These are phyloP conservation scores for Hordeum vulgare DNA, from an alignment of 176 grass and related monocot genomes.

Conservation along the genomic window MorexV3_pseudomolecules_assembly NC_058522.1:211508253-211508752, in stretches of 20 bases:
- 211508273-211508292: background rate
- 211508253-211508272: background rate
- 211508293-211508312: background rate
- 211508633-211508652: too few species aligned
- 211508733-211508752: too few species aligned
- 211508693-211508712: too few species aligned
- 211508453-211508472: background rate
- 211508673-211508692: too few species aligned
- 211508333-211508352: background rate
- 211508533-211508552: too few species aligned
- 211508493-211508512: background rate
- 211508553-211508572: fast-evolving
- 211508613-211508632: too few species aligned
- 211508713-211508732: too few species aligned
- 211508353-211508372: slow-evolving; percentile 15
- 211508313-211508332: background rate
- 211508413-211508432: too few species aligned
- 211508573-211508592: fast-evolving
- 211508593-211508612: too few species aligned
- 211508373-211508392: slow-evolving; percentile 18
- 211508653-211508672: too few species aligned
- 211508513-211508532: background rate
- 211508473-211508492: background rate
- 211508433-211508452: background rate
- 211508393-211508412: background rate